Evolutionary conservation across 352 stramenopile species (phyloP).

Genomic region (Globisporangium radiosum): DNA sequence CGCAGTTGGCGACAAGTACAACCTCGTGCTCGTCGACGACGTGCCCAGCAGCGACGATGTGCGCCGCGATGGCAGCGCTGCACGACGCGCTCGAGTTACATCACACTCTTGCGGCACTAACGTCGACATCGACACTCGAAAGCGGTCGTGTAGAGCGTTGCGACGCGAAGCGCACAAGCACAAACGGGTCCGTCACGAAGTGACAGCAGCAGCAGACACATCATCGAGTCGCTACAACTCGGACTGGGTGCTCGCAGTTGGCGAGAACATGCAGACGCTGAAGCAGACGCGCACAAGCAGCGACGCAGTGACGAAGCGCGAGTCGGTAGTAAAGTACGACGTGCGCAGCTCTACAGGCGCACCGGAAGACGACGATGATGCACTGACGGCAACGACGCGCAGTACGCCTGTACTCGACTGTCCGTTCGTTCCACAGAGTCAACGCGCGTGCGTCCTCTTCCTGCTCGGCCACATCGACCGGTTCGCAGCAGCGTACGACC

Average conservation of each 20-base stretch:
- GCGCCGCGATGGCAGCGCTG: not conserved
- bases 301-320: not conserved
- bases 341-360: not conserved
- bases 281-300: not conserved
- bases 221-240: not conserved
- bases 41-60: not conserved
- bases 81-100: too few species aligned
- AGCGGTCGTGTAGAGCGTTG: constrained; percentile 1
- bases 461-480: constrained; percentile 43
- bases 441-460: constrained; percentile 21
- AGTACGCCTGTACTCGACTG: not conserved
- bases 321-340: not conserved
- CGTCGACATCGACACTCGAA: not conserved
- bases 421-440: constrained; percentile 7
- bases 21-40: constrained; percentile 63
- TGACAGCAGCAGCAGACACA: too few species aligned
- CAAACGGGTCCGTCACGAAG: not conserved
- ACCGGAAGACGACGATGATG: not conserved
- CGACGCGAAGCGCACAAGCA: constrained; percentile 8
- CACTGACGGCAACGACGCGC: not conserved
- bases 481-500: constrained; percentile 23
- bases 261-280: constrained; percentile 7
- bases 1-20: constrained; percentile 85
- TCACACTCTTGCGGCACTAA: not conserved
- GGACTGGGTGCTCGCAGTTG: constrained; percentile 11